Evolutionary conservation across 1,139 yeast species (phyloP).

Genomic region (Pichia kudriavzevii): DNA sequence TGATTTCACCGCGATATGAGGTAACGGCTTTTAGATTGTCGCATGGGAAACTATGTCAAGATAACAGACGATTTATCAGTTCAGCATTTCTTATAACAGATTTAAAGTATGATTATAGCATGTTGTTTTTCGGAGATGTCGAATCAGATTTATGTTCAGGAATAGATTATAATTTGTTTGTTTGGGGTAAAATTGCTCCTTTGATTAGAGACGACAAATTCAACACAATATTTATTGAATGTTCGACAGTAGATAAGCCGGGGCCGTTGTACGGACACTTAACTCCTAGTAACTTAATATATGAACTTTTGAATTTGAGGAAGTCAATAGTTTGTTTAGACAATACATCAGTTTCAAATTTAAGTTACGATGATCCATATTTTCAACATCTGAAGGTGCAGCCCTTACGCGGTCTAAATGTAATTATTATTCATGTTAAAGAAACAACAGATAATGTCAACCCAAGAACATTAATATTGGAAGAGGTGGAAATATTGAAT

Average conservation of each 20-base stretch:
- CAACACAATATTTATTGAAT: slow-evolving; percentile 61
- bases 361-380: slow-evolving; percentile 16
- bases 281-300: slow-evolving; percentile 55
- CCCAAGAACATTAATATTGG: slow-evolving; percentile 47
- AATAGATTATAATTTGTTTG: slow-evolving; percentile 34
- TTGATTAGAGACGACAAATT: slow-evolving; percentile 35
- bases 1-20: slow-evolving; percentile 23
- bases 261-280: slow-evolving; percentile 68
- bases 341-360: background rate
- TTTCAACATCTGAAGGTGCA: slow-evolving; percentile 14
- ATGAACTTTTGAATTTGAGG: slow-evolving; percentile 44
- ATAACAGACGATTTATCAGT: slow-evolving; percentile 29
- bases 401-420: slow-evolving; percentile 42
- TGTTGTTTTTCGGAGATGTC: slow-evolving; percentile 73
- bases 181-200: slow-evolving; percentile 56
- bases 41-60: slow-evolving; percentile 29
- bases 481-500: slow-evolving; percentile 40
- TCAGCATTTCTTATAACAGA: slow-evolving; percentile 25
- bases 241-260: slow-evolving; percentile 53
- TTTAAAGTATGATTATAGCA: slow-evolving; percentile 24
- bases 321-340: slow-evolving; percentile 21
- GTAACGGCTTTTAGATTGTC: slow-evolving; percentile 26
- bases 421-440: slow-evolving; percentile 69
- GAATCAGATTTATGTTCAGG: slow-evolving; percentile 55
- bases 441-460: slow-evolving; percentile 39